Conservation (phyloP, 1,139 yeast genomes). For the Lodderomyces parapsilosis region DNA sequence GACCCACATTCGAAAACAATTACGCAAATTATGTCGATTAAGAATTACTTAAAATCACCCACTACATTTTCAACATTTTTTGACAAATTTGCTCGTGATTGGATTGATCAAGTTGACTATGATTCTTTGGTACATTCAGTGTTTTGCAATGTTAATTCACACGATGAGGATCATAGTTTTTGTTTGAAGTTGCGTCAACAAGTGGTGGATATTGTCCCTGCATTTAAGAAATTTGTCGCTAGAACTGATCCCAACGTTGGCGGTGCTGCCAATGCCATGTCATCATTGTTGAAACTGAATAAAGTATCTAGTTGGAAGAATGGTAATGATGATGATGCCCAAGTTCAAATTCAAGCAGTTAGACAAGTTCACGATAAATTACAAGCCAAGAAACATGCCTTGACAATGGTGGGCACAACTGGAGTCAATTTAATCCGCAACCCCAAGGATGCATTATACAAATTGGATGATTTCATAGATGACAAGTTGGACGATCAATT, state of each 20-base stretch:
- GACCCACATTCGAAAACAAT: background rate
- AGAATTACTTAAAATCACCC: conserved; percentile 21
- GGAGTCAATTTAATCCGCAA: conserved; percentile 17
- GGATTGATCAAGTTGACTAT: conserved; percentile 34
- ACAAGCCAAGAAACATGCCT: conserved; percentile 16
- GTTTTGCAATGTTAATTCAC: conserved; percentile 33
- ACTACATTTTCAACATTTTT: conserved; percentile 31
- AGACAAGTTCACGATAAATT: conserved; percentile 24
- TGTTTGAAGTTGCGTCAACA: conserved; percentile 35
- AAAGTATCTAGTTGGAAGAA: background rate
- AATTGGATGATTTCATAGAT: conserved; percentile 22
- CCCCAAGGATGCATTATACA: conserved; percentile 20
- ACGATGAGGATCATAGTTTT: conserved; percentile 24
- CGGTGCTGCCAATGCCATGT: background rate
- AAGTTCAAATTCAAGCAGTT: conserved; percentile 20
- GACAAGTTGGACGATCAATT: conserved; percentile 13
- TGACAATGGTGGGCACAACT: conserved; percentile 21
- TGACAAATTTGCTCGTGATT: conserved; percentile 39
- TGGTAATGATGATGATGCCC: background rate
- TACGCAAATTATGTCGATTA: conserved; percentile 19
- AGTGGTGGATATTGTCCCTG: conserved; percentile 31
- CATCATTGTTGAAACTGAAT: background rate
- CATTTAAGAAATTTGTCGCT: conserved; percentile 18
- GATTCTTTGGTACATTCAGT: conserved; percentile 36
- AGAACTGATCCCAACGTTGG: conserved; percentile 1